Percentiles rank a stretch among this genome's conserved stretches.
These are phyloP conservation scores for Carex littledalei DNA, from an alignment of 176 grass and related monocot species.

Conservation along the genomic window DNA sequence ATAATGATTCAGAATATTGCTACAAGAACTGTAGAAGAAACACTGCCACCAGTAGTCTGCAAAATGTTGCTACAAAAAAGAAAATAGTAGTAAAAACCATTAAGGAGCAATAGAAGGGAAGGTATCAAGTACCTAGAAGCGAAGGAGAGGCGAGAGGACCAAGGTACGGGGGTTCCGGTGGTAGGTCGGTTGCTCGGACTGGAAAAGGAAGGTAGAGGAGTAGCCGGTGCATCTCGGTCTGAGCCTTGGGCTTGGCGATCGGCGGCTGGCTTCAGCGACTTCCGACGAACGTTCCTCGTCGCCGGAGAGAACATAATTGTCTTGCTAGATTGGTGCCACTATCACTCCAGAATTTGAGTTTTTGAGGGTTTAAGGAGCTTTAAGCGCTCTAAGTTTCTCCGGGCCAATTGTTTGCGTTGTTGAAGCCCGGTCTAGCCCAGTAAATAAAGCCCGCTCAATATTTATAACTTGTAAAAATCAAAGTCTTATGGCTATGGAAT, in stretches of 20 bases:
- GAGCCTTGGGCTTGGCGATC: slow-evolving; percentile 10
- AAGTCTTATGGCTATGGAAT: not conserved
- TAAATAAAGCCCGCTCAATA: not conserved
- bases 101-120: not conserved
- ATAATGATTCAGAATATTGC: not conserved
- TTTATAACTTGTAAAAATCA: not conserved
- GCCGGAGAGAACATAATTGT: slow-evolving; percentile 82
- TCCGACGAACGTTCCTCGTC: slow-evolving; percentile 46
- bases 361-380: not conserved
- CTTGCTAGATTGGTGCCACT: not conserved
- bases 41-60: not conserved
- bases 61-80: not conserved
- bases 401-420: not conserved
- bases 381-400: not conserved
- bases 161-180: slow-evolving; percentile 85
- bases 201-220: slow-evolving; percentile 33
- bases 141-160: slow-evolving; percentile 59
- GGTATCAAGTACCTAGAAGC: slow-evolving; percentile 48
- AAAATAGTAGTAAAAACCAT: not conserved
- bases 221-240: slow-evolving; percentile 16
- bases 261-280: slow-evolving; percentile 32
- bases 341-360: not conserved
- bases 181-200: slow-evolving; percentile 39
- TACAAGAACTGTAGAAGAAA: not conserved
- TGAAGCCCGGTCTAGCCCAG: not conserved